Evolutionary conservation across 768 basidiomycete species (phyloP).

Genomic region (Tricholoma terreum): DNA sequence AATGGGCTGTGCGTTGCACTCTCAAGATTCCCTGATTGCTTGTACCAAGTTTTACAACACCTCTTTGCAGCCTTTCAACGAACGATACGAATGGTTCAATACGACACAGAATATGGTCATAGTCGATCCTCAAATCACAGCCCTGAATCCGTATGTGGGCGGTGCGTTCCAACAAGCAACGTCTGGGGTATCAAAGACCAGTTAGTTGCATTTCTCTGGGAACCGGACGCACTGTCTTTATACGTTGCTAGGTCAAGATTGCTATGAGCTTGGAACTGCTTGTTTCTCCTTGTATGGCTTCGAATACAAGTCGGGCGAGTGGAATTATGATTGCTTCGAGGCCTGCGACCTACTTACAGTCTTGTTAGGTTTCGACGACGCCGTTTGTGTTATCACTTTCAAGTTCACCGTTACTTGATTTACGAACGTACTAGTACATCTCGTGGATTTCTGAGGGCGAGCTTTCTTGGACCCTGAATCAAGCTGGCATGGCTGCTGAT

Average conservation of each 20-base stretch:
- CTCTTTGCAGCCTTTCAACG: conserved; percentile 66
- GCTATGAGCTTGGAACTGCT: conserved; percentile 55
- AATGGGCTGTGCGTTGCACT: conserved; percentile 62
- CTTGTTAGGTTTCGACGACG: conserved; percentile 43
- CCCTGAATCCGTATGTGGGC: conserved; percentile 67
- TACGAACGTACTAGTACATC: conserved; percentile 53
- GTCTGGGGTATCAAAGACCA: conserved; percentile 62
- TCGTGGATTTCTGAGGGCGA: conserved; percentile 68
- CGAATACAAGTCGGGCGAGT: conserved; percentile 68
- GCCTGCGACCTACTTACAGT: conserved; percentile 3
- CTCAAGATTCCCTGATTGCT: no score
- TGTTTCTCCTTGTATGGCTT: conserved; percentile 75
- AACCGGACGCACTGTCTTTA: background rate
- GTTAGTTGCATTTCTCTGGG: conserved; percentile 29
- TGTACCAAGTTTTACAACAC: background rate
- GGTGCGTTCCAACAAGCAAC: conserved; percentile 83
- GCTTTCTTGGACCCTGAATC: conserved; percentile 68
- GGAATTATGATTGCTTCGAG: background rate
- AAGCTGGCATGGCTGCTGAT: conserved; percentile 58
- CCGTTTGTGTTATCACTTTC: conserved; percentile 35
- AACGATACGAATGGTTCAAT: conserved; percentile 67
- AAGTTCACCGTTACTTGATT: background rate
- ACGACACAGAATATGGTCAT: conserved; percentile 57
- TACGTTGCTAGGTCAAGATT: conserved; percentile 51
- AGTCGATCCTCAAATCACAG: conserved; percentile 45